Evolutionary conservation across 257 asterid genomes (phyloP).

Genomic region (Nicotiana undulata): DNA sequence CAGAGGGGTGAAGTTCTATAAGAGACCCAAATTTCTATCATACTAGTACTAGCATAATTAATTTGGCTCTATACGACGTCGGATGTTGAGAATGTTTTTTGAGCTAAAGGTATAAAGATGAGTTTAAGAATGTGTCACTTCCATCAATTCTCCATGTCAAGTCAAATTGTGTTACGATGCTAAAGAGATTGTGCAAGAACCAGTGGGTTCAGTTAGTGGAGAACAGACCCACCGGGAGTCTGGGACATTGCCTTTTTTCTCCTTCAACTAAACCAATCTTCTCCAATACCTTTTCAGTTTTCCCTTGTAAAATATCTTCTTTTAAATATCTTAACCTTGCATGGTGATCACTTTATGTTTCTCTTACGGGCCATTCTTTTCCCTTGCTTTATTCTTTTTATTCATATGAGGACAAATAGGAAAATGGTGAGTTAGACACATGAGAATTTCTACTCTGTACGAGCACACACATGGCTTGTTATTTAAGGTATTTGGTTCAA

Average conservation of each 20-base stretch:
- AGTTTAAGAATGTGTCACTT: not conserved
- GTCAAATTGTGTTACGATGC: not conserved
- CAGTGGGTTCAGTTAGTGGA: slow-evolving; percentile 12
- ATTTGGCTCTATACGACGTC: not conserved
- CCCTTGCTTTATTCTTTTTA: not conserved
- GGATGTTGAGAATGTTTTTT: not conserved
- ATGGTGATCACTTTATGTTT: not conserved
- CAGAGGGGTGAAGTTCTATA: no score
- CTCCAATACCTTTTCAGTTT: not conserved
- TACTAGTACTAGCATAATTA: not conserved
- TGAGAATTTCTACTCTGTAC: not conserved
- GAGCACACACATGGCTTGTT: not conserved
- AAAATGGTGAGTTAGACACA: not conserved
- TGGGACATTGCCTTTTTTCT: slow-evolving; percentile 10
- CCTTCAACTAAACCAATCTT: not conserved
- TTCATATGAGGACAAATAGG: not conserved
- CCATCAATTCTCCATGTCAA: not conserved
- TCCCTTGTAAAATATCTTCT: not conserved
- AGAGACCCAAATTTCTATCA: no score
- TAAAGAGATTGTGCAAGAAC: not conserved
- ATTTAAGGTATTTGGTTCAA: not conserved
- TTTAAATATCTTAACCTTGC: not conserved
- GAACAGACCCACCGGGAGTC: slow-evolving; percentile 19
- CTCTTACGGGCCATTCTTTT: not conserved
- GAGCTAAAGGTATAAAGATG: no score